These are phyloP conservation scores for Macrophomina pseudophaseolina DNA, from an alignment of 2,329 filamentous ascomycete species.

Conservation along the genomic window DNA sequence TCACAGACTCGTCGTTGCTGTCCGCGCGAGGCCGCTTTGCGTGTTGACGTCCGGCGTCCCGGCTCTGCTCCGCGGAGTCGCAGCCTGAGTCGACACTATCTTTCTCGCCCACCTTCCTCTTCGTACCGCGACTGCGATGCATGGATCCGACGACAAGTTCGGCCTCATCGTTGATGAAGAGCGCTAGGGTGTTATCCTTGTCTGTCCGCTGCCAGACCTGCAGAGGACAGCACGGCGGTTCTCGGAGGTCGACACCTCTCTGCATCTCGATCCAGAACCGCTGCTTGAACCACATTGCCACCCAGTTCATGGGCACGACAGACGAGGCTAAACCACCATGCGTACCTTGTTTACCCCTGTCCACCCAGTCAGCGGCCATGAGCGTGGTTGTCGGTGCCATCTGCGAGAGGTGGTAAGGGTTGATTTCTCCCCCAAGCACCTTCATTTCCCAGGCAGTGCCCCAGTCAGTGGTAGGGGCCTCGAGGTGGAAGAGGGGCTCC, in stretches of 20 bases:
- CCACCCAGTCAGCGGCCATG: conserved; percentile 39
- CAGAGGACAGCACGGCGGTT: conserved; percentile 25
- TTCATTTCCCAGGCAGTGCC: conserved; percentile 45
- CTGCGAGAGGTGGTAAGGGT: conserved; percentile 35
- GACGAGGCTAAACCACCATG: conserved; percentile 38
- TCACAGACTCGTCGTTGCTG: neutral
- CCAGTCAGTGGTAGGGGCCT: conserved; percentile 38
- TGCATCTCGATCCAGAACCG: conserved; percentile 38
- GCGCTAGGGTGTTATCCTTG: neutral
- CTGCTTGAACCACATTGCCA: conserved; percentile 43
- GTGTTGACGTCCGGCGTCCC: neutral
- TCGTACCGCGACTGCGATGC: neutral
- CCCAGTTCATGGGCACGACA: conserved; percentile 40
- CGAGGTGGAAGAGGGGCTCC: conserved; percentile 36
- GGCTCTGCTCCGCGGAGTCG: neutral
- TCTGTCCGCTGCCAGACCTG: conserved; percentile 10
- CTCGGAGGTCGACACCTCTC: conserved; percentile 32
- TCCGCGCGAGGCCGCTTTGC: conserved; percentile 1
- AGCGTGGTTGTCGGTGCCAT: conserved; percentile 33
- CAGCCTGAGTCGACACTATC: neutral
- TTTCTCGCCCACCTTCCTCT: neutral
- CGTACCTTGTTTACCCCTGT: conserved; percentile 25
- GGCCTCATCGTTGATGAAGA: neutral
- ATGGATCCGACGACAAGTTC: neutral
- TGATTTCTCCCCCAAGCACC: conserved; percentile 41